Percentiles rank a stretch among this genome's conserved stretches.
phyloP scores from a whole-genome alignment of 176 grass and related monocot genomes.

The Oryza rufipogon region DNA sequence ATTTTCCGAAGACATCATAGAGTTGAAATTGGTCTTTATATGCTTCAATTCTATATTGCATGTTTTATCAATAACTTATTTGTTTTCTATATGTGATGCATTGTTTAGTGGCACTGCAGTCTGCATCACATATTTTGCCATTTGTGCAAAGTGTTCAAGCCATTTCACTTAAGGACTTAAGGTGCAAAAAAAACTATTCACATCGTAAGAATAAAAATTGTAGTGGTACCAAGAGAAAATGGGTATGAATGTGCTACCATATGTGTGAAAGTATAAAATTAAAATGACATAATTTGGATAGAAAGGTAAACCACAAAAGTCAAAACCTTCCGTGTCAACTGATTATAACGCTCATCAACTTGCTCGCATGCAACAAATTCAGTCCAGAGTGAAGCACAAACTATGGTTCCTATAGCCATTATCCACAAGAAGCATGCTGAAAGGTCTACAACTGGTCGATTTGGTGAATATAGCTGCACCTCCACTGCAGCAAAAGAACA shows the following conservation, averaged over 20 bases:
- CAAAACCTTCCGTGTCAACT: conserved; percentile 73
- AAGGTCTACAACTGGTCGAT: conserved; percentile 72
- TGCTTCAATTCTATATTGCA: conserved; percentile 1
- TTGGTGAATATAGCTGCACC: conserved; percentile 88
- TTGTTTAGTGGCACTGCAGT: not conserved
- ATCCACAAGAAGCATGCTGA: conserved; percentile 90
- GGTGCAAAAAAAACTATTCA: not conserved
- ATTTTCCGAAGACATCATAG: not conserved
- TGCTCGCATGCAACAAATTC: conserved; percentile 80
- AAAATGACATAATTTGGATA: conserved; percentile 8
- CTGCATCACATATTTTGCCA: conserved; percentile 1
- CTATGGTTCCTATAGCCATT: conserved; percentile 93
- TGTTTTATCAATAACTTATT: not conserved
- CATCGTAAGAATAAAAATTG: conserved; percentile 16
- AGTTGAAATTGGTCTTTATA: not conserved
- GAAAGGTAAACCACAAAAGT: conserved; percentile 29
- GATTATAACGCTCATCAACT: conserved; percentile 81
- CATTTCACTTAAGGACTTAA: not conserved
- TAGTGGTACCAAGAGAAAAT: not conserved
- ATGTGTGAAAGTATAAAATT: conserved; percentile 23
- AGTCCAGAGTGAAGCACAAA: conserved; percentile 81
- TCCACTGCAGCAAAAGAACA: conserved; percentile 67
- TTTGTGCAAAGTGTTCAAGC: conserved; percentile 10
- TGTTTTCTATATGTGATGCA: not conserved
- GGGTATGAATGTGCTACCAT: not conserved